A percentile compares a stretch with the other conserved stretches of the same genome.
Conservation (phyloP, 2,329 filamentous ascomycete genomes). For the Colletotrichum tamarilloi region DNA sequence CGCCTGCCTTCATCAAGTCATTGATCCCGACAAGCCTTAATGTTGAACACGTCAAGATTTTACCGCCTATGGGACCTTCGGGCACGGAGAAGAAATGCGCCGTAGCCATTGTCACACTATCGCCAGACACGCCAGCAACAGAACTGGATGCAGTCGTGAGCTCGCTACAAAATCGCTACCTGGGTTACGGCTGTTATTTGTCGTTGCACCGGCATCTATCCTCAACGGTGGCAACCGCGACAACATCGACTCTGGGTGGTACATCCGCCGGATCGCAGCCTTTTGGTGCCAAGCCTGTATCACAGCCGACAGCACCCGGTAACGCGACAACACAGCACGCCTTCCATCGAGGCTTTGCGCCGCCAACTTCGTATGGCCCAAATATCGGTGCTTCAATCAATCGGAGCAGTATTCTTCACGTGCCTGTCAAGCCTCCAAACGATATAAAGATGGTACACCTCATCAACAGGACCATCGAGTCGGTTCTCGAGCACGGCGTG, state of each 20-base stretch:
- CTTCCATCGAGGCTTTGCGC: constrained; percentile 75
- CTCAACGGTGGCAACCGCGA: constrained; percentile 69
- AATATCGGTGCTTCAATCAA: constrained; percentile 52
- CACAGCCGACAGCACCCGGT: constrained; percentile 49
- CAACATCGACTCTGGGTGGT: constrained; percentile 50
- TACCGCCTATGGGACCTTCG: constrained; percentile 63
- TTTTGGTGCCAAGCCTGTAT: constrained; percentile 80
- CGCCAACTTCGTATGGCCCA: constrained; percentile 75
- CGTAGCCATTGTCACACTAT: constrained; percentile 83
- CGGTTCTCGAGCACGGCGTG: constrained; percentile 80
- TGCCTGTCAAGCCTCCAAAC: constrained; percentile 79
- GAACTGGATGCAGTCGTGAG: constrained; percentile 87
- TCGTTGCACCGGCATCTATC: constrained; percentile 85
- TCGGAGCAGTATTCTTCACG: constrained; percentile 66
- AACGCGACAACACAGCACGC: constrained; percentile 56
- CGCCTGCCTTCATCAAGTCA: constrained; percentile 68
- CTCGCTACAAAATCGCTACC: constrained; percentile 82
- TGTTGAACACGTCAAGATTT: constrained; percentile 80
- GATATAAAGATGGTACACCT: constrained; percentile 83
- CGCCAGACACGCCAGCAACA: constrained; percentile 82
- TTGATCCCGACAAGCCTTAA: constrained; percentile 69
- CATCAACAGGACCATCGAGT: constrained; percentile 90
- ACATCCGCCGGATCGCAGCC: constrained; percentile 68
- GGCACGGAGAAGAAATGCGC: constrained; percentile 75
- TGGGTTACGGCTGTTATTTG: constrained; percentile 86